A percentile compares a stretch with the other conserved stretches of the same genome.
Conservation (phyloP, 176 grass and related monocot species). For the Dactylis glomerata region DNA sequence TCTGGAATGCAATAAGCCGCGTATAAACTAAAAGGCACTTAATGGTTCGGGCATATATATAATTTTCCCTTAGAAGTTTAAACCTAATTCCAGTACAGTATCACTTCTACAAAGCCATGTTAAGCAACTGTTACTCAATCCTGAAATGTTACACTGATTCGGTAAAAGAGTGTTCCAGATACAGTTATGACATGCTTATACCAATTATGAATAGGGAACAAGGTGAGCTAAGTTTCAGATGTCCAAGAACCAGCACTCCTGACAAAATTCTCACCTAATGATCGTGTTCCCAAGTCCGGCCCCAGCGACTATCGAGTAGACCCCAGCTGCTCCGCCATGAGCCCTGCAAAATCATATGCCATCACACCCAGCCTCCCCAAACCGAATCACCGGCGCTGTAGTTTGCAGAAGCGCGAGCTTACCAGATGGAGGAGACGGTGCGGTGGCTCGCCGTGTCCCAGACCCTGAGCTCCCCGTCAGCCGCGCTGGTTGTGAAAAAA, state of each 20-base stretch:
- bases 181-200: neutral
- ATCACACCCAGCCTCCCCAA: neutral
- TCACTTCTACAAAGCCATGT: neutral
- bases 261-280: slow-evolving; percentile 43
- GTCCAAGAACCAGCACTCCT: neutral
- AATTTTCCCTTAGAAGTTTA: neutral
- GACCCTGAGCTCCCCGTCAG: slow-evolving; percentile 82
- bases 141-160: neutral
- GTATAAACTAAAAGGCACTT: neutral
- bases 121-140: neutral
- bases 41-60: neutral
- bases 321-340: slow-evolving; percentile 69
- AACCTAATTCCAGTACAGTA: neutral
- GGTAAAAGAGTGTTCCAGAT: neutral
- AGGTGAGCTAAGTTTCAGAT: neutral
- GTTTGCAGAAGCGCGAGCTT: neutral
- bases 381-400: neutral
- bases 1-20: neutral
- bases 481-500: slow-evolving; percentile 41
- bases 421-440: slow-evolving; percentile 71
- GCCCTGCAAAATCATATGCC: slow-evolving; percentile 51
- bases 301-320: slow-evolving; percentile 59
- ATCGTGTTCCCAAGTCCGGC: slow-evolving; percentile 48
- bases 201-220: neutral
- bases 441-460: slow-evolving; percentile 80